These are phyloP conservation scores for Metschnikowia peoriensis DNA, from an alignment of 805 yeast species.

Conservation along the genomic window DNA sequence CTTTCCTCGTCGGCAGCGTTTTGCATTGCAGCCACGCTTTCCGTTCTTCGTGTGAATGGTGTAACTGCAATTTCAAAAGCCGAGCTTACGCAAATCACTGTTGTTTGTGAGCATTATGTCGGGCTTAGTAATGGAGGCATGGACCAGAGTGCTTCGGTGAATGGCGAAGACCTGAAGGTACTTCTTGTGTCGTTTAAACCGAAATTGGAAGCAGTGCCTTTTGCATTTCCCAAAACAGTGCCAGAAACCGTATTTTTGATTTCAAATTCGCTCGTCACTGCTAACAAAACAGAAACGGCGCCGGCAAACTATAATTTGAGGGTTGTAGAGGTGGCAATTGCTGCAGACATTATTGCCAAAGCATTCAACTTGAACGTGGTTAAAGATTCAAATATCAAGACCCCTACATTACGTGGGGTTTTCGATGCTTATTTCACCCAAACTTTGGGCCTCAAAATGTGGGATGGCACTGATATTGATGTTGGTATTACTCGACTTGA, in stretches of 20 bases:
- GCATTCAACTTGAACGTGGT: conserved; percentile 42
- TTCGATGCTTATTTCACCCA: conserved; percentile 48
- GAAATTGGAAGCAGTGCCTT: conserved; percentile 50
- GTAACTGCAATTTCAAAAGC: conserved; percentile 42
- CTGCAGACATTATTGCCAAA: conserved; percentile 57
- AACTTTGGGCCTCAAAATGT: conserved; percentile 26
- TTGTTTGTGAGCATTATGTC: conserved; percentile 64
- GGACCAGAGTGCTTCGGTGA: conserved; percentile 74
- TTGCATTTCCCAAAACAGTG: conserved; percentile 48
- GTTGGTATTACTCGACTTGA: conserved; percentile 41
- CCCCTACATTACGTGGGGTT: conserved; percentile 65
- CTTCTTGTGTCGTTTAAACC: conserved; percentile 63
- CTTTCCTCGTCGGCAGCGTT: conserved; percentile 72
- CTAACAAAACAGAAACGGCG: conserved; percentile 69
- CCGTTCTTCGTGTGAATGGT: conserved; percentile 54
- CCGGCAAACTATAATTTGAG: conserved; percentile 68
- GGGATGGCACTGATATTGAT: conserved; percentile 48
- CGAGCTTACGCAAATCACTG: conserved; percentile 58
- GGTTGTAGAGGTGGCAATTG: conserved; percentile 70
- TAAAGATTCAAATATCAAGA: conserved; percentile 50
- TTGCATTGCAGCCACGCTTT: conserved; percentile 61
- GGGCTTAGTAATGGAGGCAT: conserved; percentile 80
- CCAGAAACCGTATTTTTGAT: conserved; percentile 53
- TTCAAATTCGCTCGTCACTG: conserved; percentile 59
- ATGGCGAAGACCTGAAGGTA: conserved; percentile 58